Evolutionary conservation across 495 filamentous ascomycete genomes (phyloP).

Genomic region (Lophium mytilinum): DNA sequence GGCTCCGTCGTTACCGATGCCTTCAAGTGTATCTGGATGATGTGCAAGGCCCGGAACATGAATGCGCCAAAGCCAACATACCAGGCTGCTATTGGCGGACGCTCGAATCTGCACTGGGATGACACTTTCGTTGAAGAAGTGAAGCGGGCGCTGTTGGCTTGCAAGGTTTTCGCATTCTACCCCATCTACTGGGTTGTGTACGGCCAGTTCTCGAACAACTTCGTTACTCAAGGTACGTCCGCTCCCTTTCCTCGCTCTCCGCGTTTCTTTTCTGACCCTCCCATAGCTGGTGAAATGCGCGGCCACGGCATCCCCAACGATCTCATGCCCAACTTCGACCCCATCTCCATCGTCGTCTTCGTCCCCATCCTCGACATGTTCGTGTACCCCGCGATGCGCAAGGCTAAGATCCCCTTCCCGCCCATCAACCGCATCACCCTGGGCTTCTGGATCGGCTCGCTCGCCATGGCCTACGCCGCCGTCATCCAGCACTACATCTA

Average conservation of each 20-base stretch:
- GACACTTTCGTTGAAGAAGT: slow-evolving; percentile 59
- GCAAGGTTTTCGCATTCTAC: slow-evolving; percentile 53
- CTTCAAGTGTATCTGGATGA: slow-evolving; percentile 54
- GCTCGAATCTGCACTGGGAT: slow-evolving; percentile 42
- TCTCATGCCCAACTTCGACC: slow-evolving; percentile 68
- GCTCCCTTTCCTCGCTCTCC: background rate
- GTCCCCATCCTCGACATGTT: slow-evolving; percentile 61
- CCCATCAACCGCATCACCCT: slow-evolving; percentile 68
- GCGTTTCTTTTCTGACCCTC: slow-evolving; percentile 6
- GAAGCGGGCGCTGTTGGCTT: slow-evolving; percentile 50
- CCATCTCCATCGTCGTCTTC: slow-evolving; percentile 63
- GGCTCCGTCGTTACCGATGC: slow-evolving; percentile 55
- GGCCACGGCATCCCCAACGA: slow-evolving; percentile 61
- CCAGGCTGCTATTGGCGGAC: slow-evolving; percentile 42
- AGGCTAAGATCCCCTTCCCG: slow-evolving; percentile 54
- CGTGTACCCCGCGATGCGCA: slow-evolving; percentile 61
- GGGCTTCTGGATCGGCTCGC: slow-evolving; percentile 57
- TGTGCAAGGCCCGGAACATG: slow-evolving; percentile 38
- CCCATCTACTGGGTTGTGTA: slow-evolving; percentile 44
- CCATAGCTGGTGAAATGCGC: slow-evolving; percentile 44
- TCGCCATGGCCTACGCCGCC: slow-evolving; percentile 59
- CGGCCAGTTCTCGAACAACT: slow-evolving; percentile 36
- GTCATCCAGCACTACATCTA: slow-evolving; percentile 69
- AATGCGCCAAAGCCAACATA: slow-evolving; percentile 53
- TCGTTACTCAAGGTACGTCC: slow-evolving; percentile 39